Evolutionary conservation across 2,329 filamentous ascomycete species (phyloP).

Genomic region (Colletotrichum orchidophilum): DNA sequence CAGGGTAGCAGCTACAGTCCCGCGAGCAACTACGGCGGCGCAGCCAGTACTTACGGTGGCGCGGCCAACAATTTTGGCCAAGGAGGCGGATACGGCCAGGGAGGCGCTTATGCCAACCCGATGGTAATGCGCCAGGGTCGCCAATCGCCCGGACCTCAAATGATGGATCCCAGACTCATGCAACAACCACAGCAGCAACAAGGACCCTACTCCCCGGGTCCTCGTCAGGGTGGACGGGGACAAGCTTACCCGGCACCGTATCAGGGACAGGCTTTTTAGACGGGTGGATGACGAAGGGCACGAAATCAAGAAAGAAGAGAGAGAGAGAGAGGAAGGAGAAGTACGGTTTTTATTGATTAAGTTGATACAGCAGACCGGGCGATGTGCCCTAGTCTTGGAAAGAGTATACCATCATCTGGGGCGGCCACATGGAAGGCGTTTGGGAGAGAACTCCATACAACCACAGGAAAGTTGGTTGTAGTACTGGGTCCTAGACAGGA

Average conservation of each 20-base stretch:
- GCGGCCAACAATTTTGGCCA: constrained; percentile 11
- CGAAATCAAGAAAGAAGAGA: no score
- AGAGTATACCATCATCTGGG: not conserved
- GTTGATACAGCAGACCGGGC: not conserved
- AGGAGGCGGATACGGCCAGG: constrained; percentile 12
- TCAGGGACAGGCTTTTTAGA: constrained; percentile 45
- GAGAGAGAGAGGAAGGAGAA: not conserved
- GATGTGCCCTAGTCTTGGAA: not conserved
- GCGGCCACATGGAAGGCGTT: constrained; percentile 21
- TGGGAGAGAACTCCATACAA: not conserved
- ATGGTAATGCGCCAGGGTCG: constrained; percentile 42
- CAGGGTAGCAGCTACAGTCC: constrained; percentile 9
- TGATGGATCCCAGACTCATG: constrained; percentile 40
- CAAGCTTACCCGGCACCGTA: constrained; percentile 38
- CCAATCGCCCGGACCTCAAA: constrained; percentile 38
- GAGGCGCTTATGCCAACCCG: constrained; percentile 23
- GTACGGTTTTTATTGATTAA: not conserved
- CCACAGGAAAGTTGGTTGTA: constrained; percentile 10
- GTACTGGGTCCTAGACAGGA: constrained; percentile 15
- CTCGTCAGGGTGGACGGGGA: constrained; percentile 27
- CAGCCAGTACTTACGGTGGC: not conserved
- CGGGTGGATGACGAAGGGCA: not conserved
- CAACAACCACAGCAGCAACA: constrained; percentile 29
- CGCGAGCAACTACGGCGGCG: not conserved
- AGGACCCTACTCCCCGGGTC: constrained; percentile 22